These are phyloP conservation scores for Paramyrothecium sp. DNA, from an alignment of 2,329 filamentous ascomycete species.

Conservation along the genomic window DNA sequence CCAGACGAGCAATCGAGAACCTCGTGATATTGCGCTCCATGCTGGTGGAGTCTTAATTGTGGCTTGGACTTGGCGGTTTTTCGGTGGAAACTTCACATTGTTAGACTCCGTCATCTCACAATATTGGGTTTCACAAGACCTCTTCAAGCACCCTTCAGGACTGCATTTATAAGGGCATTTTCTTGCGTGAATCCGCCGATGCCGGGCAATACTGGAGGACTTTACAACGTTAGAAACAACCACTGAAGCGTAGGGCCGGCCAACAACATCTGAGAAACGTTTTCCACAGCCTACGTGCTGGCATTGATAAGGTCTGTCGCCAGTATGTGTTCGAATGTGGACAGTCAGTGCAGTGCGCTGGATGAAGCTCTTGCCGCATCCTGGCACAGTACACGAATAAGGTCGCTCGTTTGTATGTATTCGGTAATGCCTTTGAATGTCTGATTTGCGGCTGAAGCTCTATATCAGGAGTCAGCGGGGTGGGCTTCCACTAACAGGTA, in stretches of 20 bases:
- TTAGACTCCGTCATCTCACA: too few relatives aligned
- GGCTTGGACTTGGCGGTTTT: slow-evolving; percentile 73
- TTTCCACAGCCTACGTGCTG: slow-evolving; percentile 65
- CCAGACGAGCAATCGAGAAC: slow-evolving; percentile 52
- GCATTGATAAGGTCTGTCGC: slow-evolving; percentile 70
- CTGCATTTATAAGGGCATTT: slow-evolving; percentile 65
- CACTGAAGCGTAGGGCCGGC: neutral
- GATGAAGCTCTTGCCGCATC: slow-evolving; percentile 70
- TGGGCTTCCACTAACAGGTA: too few relatives aligned
- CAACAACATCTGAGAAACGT: slow-evolving; percentile 66
- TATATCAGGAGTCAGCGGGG: too few relatives aligned
- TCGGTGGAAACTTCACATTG: slow-evolving; percentile 58
- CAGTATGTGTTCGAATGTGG: slow-evolving; percentile 68
- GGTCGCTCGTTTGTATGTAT: slow-evolving; percentile 72
- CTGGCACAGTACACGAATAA: slow-evolving; percentile 58
- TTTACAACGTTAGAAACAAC: slow-evolving; percentile 25
- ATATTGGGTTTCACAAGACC: slow-evolving; percentile 36
- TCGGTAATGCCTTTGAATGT: slow-evolving; percentile 67
- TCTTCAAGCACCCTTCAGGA: slow-evolving; percentile 62
- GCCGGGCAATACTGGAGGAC: slow-evolving; percentile 65
- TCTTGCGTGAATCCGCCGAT: slow-evolving; percentile 65
- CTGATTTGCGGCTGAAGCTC: slow-evolving; percentile 73
- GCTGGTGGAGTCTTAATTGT: slow-evolving; percentile 60
- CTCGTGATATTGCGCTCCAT: slow-evolving; percentile 55
- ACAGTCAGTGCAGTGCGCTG: slow-evolving; percentile 69